Conservation (phyloP, 108 stramenopile genomes). For the Epipyxis sp. region DNA sequence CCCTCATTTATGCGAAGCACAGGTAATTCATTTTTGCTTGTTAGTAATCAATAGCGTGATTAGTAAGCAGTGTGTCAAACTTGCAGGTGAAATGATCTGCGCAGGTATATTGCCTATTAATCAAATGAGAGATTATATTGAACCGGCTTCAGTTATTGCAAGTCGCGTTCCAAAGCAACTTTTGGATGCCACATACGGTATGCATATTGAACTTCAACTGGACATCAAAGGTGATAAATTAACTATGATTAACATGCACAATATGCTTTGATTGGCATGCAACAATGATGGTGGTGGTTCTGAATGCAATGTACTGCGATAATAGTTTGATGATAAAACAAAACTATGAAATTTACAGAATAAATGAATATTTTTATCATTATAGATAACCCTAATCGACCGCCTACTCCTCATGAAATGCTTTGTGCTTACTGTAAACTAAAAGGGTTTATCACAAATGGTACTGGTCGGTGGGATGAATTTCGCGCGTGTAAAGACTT, state of each 20-base stretch:
- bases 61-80: no score
- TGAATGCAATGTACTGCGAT: constrained; percentile 7
- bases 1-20: constrained; percentile 95
- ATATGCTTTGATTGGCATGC: not conserved
- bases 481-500: constrained; percentile 82
- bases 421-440: constrained; percentile 82
- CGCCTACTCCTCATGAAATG: constrained; percentile 43
- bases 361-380: constrained; percentile 52
- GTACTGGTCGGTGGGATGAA: constrained; percentile 85
- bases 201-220: constrained; percentile 64
- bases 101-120: constrained; percentile 94
- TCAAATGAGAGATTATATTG: constrained; percentile 91
- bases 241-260: no score
- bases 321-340: not conserved
- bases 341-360: not conserved
- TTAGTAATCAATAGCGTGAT: no score
- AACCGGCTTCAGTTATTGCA: constrained; percentile 78
- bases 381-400: constrained; percentile 51
- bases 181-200: constrained; percentile 66
- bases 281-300: constrained; percentile 33
- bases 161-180: constrained; percentile 74
- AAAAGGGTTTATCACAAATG: constrained; percentile 76
- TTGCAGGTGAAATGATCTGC: constrained; percentile 89
- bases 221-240: no score
- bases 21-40: no score